Percentiles rank a stretch among this genome's conserved stretches.
Evolutionary conservation across 352 stramenopile genomes (phyloP).

Genomic region (Phytophthora kernoviae): DNA sequence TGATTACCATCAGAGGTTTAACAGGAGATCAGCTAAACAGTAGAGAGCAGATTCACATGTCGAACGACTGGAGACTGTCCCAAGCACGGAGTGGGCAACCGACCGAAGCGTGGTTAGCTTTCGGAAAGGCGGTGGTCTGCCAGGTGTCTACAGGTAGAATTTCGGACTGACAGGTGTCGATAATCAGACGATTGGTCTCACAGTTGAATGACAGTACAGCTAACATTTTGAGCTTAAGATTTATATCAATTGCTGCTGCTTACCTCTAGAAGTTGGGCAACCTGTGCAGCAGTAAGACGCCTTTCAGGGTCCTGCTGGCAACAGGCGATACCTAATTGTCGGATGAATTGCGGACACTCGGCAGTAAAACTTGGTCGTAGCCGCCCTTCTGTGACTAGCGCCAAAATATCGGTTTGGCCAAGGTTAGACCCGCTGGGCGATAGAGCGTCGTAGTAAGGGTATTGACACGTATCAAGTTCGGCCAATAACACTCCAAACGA

Average conservation of each 20-base stretch:
- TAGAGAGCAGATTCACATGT: constrained; percentile 12
- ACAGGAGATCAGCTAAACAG: too few species aligned
- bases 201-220: too few species aligned
- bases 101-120: not conserved
- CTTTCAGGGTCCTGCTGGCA: constrained; percentile 41
- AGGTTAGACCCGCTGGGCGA: constrained; percentile 10
- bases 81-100: not conserved
- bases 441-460: constrained; percentile 20
- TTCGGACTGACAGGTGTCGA: not conserved
- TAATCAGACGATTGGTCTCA: too few species aligned
- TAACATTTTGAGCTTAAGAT: not conserved
- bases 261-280: constrained; percentile 47
- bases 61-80: constrained; percentile 6
- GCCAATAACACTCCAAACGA: constrained; percentile 55
- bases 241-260: constrained; percentile 3
- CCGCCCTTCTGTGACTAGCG: constrained; percentile 20
- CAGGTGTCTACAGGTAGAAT: not conserved
- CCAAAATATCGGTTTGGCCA: constrained; percentile 9
- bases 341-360: constrained; percentile 46
- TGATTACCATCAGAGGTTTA: too few species aligned
- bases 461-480: constrained; percentile 42
- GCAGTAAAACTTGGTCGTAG: constrained; percentile 48
- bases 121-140: not conserved
- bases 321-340: constrained; percentile 39
- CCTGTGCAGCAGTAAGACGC: constrained; percentile 38